Evolutionary conservation across 192 early-diverging fungal genomes (phyloP), one percentile per base, ranked within the genome.

Genomic region (Entomortierella beljakovae): DNA sequence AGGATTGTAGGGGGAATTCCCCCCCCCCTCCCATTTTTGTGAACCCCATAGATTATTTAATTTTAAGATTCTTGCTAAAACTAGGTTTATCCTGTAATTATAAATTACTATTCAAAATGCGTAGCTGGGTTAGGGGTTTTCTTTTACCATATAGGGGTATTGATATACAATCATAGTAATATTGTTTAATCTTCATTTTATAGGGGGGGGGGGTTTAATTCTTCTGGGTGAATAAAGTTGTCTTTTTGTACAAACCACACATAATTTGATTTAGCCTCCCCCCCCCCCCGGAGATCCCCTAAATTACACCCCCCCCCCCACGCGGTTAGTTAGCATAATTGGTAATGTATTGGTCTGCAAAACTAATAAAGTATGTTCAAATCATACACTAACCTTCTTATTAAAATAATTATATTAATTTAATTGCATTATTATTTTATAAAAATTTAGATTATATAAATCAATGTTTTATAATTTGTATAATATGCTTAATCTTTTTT

Each of bases 321-420:
- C 35, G 25, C 25, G 61, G 61, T 63, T 63, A 63, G 61, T 63
- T 63, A 63, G 50, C 61, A 63, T 63, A 63, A 63, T 40, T 63
- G 61, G 61, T 63, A 67, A 67, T 67, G 51, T 48, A 32, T 67
- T 55, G 64, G 64, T 67, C 33, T 67, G 64, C 52, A 67, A 63
- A 63, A 34, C 61, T 63, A 63, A 63, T 52, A 22, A 52, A 25
- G 61, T 63, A 63, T 63, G 61, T 63, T 63, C 61, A 26, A 63
- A 22, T 63, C 61, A 63, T 57, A 67, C 40, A 67, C 54, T 57
- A 67, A 67, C 37, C 51, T 48, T 53, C 51, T 50, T 51, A 50
- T 51, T 63, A 28, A 31, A 51, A 51, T 42, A 42, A 63, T n/a
- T n/a, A n/a, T n/a, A n/a, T n/a, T n/a, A n/a, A n/a, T n/a, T n/a